Percentiles rank a stretch among this genome's conserved stretches.
Conservation (phyloP, 768 basidiomycete species). For the Cyclocybe aegerita region DNA sequence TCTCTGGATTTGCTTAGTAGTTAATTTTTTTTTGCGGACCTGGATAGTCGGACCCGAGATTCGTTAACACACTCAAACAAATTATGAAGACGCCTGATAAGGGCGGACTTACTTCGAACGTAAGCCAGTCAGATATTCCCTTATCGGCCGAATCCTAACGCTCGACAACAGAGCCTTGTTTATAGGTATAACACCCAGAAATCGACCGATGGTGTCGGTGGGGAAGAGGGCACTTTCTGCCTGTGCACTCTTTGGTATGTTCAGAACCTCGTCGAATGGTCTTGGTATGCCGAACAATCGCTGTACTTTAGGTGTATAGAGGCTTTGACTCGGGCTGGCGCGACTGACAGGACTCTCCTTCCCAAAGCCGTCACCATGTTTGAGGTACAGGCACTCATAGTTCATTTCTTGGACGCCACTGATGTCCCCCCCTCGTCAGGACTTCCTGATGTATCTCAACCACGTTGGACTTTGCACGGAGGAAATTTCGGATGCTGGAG, state of each 20-base stretch:
- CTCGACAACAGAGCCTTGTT: conserved; percentile 63
- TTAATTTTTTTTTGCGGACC: conserved; percentile 13
- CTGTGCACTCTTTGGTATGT: conserved; percentile 79
- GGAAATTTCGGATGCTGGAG: conserved; percentile 83
- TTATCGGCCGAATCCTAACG: background rate
- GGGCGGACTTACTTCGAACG: conserved; percentile 89
- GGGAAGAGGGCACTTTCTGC: conserved; percentile 94
- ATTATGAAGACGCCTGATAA: conserved; percentile 87
- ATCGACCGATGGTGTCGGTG: conserved; percentile 92
- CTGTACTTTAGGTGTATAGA: conserved; percentile 68
- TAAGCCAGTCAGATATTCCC: conserved; percentile 25
- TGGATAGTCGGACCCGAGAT: conserved; percentile 79
- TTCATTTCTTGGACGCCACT: background rate
- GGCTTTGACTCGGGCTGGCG: conserved; percentile 84
- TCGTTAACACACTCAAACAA: conserved; percentile 79
- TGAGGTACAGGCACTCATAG: conserved; percentile 53
- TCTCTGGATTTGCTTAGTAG: background rate
- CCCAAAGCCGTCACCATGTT: conserved; percentile 81
- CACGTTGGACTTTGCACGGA: conserved; percentile 87
- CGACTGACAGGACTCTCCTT: conserved; percentile 68
- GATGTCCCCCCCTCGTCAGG: conserved; percentile 34
- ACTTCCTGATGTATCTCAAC: conserved; percentile 80
- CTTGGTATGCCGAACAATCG: background rate
- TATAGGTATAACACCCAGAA: conserved; percentile 88
- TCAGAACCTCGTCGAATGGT: background rate